Evolutionary conservation across 2,329 filamentous ascomycete genomes (phyloP).

Genomic region (Dactylella cylindrospora): DNA sequence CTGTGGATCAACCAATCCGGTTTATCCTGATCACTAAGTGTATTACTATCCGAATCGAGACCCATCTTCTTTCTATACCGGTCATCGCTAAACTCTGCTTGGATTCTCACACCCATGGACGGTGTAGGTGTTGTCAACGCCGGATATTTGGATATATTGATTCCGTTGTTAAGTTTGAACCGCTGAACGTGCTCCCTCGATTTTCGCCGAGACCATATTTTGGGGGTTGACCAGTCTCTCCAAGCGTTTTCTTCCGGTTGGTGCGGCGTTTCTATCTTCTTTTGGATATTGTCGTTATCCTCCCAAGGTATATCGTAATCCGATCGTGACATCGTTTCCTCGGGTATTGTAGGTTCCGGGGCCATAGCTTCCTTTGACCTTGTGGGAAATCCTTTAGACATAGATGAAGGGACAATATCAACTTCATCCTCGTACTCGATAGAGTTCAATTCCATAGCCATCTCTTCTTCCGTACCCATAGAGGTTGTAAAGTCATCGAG

Average conservation of each 20-base stretch:
- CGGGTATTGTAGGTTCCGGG: too few species aligned
- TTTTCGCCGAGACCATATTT: constrained; percentile 13
- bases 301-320: constrained; percentile 27
- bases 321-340: neutral
- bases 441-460: neutral
- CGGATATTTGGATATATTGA: neutral
- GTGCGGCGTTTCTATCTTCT: constrained; percentile 10
- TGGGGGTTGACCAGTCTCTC: constrained; percentile 25
- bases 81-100: neutral
- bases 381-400: constrained; percentile 18
- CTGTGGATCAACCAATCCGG: constrained; percentile 27
- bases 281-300: constrained; percentile 1
- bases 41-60: too few species aligned
- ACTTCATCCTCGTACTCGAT: neutral
- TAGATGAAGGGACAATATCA: neutral
- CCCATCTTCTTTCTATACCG: too few species aligned
- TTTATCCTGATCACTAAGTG: constrained; percentile 3
- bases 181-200: constrained; percentile 8
- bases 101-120: too few species aligned
- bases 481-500: constrained; percentile 19
- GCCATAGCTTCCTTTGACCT: too few species aligned
- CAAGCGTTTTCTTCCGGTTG: constrained; percentile 23
- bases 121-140: neutral
- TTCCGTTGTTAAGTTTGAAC: neutral
- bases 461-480: neutral